phyloP scores from a whole-genome alignment of 1,139 yeast genomes.

The Pichia cactophila region DNA sequence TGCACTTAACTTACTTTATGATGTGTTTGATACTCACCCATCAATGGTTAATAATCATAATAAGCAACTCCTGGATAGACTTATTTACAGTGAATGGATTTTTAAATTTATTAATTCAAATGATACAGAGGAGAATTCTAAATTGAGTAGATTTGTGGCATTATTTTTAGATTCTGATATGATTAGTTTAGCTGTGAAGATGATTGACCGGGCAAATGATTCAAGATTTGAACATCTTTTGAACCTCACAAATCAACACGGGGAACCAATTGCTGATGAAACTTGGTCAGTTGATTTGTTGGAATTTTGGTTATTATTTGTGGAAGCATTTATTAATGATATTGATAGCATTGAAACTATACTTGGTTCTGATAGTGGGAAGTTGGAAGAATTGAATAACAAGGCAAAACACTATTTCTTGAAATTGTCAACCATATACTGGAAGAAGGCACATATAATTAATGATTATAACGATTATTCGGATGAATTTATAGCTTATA shows the following conservation, averaged over 20 bases:
- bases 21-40: constrained; percentile 41
- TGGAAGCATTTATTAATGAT: constrained; percentile 55
- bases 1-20: constrained; percentile 35
- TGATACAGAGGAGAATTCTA: constrained; percentile 32
- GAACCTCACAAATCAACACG: constrained; percentile 52
- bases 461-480: constrained; percentile 23
- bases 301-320: constrained; percentile 74
- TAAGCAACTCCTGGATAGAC: constrained; percentile 25
- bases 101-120: constrained; percentile 29
- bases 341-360: constrained; percentile 35
- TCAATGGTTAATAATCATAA: constrained; percentile 30
- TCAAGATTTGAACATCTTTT: constrained; percentile 44
- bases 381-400: constrained; percentile 24
- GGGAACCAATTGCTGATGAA: constrained; percentile 62
- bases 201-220: constrained; percentile 35
- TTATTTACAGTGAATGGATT: constrained; percentile 42
- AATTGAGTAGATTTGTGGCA: constrained; percentile 45
- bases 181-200: constrained; percentile 39
- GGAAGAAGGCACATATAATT: constrained; percentile 47
- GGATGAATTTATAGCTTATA: constrained; percentile 56
- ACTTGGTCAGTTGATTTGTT: constrained; percentile 57
- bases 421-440: constrained; percentile 47
- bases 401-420: constrained; percentile 35
- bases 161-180: constrained; percentile 47
- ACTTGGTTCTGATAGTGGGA: constrained; percentile 27